Evolutionary conservation across 1,284 basidiomycete genomes (phyloP).

Genomic region (Inonotus hispidus): DNA sequence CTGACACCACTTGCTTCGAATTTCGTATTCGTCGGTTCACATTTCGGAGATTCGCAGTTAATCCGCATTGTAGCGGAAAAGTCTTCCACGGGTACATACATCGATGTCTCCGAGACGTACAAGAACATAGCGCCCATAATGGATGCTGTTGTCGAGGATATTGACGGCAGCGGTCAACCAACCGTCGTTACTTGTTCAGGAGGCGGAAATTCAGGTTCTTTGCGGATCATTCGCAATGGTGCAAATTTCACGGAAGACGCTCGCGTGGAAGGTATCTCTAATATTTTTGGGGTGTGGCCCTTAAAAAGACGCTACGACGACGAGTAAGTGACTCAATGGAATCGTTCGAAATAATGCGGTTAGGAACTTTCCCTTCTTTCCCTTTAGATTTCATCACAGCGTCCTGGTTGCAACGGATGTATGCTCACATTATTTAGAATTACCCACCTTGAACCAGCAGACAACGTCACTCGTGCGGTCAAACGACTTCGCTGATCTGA

Average conservation of each 20-base stretch:
- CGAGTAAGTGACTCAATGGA: slow-evolving; percentile 36
- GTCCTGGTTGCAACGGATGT: slow-evolving; percentile 54
- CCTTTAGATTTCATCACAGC: slow-evolving; percentile 43
- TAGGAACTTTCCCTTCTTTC: slow-evolving; percentile 19
- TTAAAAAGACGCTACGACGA: slow-evolving; percentile 47
- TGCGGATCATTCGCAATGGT: slow-evolving; percentile 82
- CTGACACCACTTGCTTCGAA: slow-evolving; percentile 74
- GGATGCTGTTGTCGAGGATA: slow-evolving; percentile 77
- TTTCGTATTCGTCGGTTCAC: slow-evolving; percentile 78
- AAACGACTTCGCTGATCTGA: slow-evolving; percentile 37
- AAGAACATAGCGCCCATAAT: slow-evolving; percentile 85
- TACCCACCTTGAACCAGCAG: slow-evolving; percentile 34
- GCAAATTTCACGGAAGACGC: slow-evolving; percentile 75
- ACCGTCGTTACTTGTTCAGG: slow-evolving; percentile 91
- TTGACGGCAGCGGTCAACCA: slow-evolving; percentile 68
- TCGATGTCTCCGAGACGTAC: slow-evolving; percentile 60
- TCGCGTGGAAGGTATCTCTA: slow-evolving; percentile 51
- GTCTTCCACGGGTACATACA: slow-evolving; percentile 43
- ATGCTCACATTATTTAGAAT: slow-evolving; percentile 46
- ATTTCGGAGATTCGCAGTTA: slow-evolving; percentile 78
- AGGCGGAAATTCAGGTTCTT: slow-evolving; percentile 71
- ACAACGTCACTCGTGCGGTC: slow-evolving; percentile 36
- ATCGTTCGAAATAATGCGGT: slow-evolving; percentile 5
- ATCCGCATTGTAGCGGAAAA: slow-evolving; percentile 51
- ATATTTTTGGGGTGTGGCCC: slow-evolving; percentile 62